phyloP scores from a whole-genome alignment of 805 yeast species.

The Candida ponderosae region DNA sequence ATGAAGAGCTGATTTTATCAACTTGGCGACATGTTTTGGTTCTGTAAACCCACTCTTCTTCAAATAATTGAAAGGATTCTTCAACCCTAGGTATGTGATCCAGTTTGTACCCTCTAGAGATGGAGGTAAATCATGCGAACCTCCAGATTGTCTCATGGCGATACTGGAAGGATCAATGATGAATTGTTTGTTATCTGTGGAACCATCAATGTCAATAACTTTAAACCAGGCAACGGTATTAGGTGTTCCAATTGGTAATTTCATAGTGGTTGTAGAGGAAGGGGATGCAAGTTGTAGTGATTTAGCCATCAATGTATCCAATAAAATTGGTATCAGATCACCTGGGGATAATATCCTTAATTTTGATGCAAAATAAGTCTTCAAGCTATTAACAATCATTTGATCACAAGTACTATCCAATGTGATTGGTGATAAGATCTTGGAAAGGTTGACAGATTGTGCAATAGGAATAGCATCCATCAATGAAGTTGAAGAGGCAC shows the following conservation, averaged over 20 bases:
- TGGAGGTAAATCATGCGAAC: constrained; percentile 31
- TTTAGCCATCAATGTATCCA: constrained; percentile 61
- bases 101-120: constrained; percentile 25
- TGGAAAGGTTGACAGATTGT: constrained; percentile 52
- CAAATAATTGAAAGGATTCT: constrained; percentile 30
- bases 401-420: constrained; percentile 57
- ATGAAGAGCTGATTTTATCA: constrained; percentile 43
- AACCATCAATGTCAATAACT: constrained; percentile 41
- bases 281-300: constrained; percentile 35
- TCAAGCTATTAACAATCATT: constrained; percentile 51
- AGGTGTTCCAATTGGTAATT: constrained; percentile 52
- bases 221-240: constrained; percentile 84
- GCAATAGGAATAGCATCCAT: constrained; percentile 37
- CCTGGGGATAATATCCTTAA: constrained; percentile 53
- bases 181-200: constrained; percentile 31
- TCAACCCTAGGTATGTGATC: constrained; percentile 38
- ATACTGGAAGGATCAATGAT: constrained; percentile 64
- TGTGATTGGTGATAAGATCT: constrained; percentile 64
- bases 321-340: constrained; percentile 69
- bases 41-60: constrained; percentile 28
- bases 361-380: constrained; percentile 49
- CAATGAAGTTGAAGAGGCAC: constrained; percentile 11
- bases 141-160: constrained; percentile 62
- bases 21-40: constrained; percentile 44
- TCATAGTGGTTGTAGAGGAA: constrained; percentile 21